These are phyloP conservation scores for Prunus kanzakura DNA, from an alignment of 306 rosid genomes.

Conservation along the genomic window DNA sequence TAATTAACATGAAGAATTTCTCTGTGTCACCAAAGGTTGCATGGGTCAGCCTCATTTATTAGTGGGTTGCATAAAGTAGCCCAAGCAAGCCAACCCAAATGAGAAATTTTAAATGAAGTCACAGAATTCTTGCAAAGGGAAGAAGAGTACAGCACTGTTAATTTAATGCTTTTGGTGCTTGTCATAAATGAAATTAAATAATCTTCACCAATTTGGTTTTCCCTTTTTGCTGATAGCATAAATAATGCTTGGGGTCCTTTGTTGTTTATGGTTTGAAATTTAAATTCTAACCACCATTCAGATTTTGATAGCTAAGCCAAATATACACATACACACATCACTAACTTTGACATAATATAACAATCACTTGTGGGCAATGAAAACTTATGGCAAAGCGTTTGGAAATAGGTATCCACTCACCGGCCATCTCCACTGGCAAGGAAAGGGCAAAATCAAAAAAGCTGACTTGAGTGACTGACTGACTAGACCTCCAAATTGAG, in stretches of 20 bases:
- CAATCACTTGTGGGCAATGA: neutral
- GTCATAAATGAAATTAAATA: slow-evolving; percentile 51
- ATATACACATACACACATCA: neutral
- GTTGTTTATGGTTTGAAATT: slow-evolving; percentile 3
- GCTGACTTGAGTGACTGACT: too few species aligned
- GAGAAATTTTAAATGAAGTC: slow-evolving; percentile 54
- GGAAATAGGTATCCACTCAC: neutral
- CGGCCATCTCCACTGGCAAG: neutral
- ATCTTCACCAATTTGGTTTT: slow-evolving; percentile 36
- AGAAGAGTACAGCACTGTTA: neutral
- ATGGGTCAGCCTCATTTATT: neutral
- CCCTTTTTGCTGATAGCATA: slow-evolving; percentile 29
- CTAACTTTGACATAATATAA: neutral
- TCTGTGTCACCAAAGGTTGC: neutral
- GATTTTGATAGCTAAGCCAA: neutral
- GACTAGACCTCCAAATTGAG: neutral
- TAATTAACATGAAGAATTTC: neutral
- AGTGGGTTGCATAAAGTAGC: slow-evolving; percentile 11
- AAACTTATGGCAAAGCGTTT: too few species aligned
- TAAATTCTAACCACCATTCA: neutral
- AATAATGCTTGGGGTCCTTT: slow-evolving; percentile 2
- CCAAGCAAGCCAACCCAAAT: slow-evolving; percentile 19
- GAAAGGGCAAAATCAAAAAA: neutral
- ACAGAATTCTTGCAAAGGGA: slow-evolving; percentile 53
- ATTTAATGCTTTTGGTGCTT: slow-evolving; percentile 24